A percentile compares a stretch with the other conserved stretches of the same genome.
phyloP scores from a whole-genome alignment of 1,139 yeast species.

The Martiniozyma asiatica region DNA sequence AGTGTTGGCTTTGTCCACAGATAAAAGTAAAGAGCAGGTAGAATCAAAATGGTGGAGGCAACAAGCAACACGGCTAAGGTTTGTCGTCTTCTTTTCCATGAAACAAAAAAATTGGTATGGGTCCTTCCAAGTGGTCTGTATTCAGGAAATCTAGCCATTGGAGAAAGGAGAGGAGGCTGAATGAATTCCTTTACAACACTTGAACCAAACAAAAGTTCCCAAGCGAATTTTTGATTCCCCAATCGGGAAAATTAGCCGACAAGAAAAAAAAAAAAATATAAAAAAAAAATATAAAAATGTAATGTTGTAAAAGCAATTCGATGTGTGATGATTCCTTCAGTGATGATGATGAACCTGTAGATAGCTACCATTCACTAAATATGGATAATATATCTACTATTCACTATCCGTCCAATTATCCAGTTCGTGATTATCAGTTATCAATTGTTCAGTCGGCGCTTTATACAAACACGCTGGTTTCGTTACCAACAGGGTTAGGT shows the following conservation, averaged over 20 bases:
- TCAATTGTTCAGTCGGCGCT: conserved; percentile 66
- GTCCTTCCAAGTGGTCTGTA: conserved; percentile 15
- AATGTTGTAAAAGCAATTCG: no score
- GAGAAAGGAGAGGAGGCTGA: no score
- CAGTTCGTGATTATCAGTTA: conserved; percentile 78
- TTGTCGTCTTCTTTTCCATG: conserved; percentile 48
- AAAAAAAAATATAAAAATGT: no score
- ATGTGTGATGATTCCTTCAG: no score
- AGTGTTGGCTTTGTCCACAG: conserved; percentile 21
- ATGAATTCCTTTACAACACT: no score
- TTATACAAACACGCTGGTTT: conserved; percentile 66
- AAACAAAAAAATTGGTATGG: conserved; percentile 43
- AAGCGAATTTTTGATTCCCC: no score
- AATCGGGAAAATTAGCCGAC: no score
- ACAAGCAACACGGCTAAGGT: conserved; percentile 71
- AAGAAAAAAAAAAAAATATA: no score
- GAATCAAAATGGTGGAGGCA: conserved; percentile 53
- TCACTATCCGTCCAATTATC: conserved; percentile 70
- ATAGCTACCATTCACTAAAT: no score
- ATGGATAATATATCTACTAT: no score
- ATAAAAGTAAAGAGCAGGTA: conserved; percentile 52
- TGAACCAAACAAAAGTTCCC: no score
- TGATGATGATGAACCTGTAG: no score
- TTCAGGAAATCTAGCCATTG: conserved; percentile 10
- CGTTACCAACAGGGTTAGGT: conserved; percentile 95